Conservation (phyloP, 1,139 yeast genomes). For the Kodamaea suecica region DNA sequence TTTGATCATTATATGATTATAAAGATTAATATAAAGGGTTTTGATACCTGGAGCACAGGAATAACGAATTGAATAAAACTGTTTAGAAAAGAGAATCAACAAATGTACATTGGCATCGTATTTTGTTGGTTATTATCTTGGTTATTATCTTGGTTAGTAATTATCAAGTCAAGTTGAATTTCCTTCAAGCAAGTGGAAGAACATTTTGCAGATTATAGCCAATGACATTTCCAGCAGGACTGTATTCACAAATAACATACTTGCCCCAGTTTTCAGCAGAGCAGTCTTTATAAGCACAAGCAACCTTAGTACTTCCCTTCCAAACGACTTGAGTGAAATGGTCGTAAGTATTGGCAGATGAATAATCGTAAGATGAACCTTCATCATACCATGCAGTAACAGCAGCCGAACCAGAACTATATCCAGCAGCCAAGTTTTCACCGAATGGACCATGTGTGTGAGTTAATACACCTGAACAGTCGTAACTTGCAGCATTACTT, state of each 20-base stretch:
- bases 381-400: conserved; percentile 27
- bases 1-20: no score
- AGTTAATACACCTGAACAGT: conserved; percentile 24
- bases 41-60: no score
- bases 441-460: conserved; percentile 26
- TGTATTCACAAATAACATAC: conserved; percentile 24
- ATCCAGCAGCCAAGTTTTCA: conserved; percentile 28
- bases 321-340: conserved; percentile 90
- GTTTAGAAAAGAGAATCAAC: no score
- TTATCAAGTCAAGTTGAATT: conserved; percentile 4
- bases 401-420: conserved; percentile 19
- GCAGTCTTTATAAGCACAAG: conserved; percentile 68
- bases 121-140: no score
- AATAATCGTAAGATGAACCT: conserved; percentile 18
- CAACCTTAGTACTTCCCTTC: conserved; percentile 65
- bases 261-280: conserved; percentile 18
- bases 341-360: conserved; percentile 39
- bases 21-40: no score
- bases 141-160: no score
- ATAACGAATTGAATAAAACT: no score
- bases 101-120: no score
- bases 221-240: conserved; percentile 23
- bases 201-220: conserved; percentile 18
- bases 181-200: conserved; percentile 11
- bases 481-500: conserved; percentile 23